Percentiles rank a stretch among this genome's conserved stretches.
phyloP scores from a whole-genome alignment of 176 grass and related monocot genomes.

The Chrysopogon serrulatus region DNA sequence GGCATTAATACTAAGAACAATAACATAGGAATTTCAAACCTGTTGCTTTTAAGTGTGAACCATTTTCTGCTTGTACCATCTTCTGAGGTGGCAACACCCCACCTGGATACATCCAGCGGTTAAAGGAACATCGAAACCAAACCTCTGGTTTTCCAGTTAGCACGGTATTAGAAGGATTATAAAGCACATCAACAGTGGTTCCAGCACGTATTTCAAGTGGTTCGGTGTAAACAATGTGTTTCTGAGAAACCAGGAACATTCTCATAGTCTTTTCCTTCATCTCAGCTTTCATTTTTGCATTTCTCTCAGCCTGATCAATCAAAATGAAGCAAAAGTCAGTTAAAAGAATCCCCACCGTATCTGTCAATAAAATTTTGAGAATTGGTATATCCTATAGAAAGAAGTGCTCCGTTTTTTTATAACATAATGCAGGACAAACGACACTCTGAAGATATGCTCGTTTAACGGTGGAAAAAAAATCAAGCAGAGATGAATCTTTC shows the following conservation, averaged over 20 bases:
- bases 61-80: conserved; percentile 62
- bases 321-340: conserved; percentile 20
- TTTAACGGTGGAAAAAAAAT: neutral
- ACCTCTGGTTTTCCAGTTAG: conserved; percentile 74
- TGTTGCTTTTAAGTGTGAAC: conserved; percentile 70
- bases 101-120: conserved; percentile 70
- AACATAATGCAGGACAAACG: neutral
- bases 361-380: neutral
- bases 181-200: conserved; percentile 62
- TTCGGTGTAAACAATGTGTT: conserved; percentile 89
- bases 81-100: conserved; percentile 66
- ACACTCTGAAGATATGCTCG: neutral
- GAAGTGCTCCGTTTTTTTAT: conserved; percentile 1
- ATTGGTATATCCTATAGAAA: neutral
- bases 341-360: neutral
- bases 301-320: conserved; percentile 54
- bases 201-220: conserved; percentile 79
- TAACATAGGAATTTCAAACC: conserved; percentile 45
- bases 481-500: neutral
- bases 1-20: neutral
- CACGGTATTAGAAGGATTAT: conserved; percentile 82
- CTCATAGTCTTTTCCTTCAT: conserved; percentile 88
- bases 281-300: conserved; percentile 66
- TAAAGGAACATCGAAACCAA: conserved; percentile 90
- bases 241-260: conserved; percentile 83